Base-by-base conservation (phyloP, 2,329 filamentous ascomycete genomes). In the Teratosphaeria destructans region DNA sequence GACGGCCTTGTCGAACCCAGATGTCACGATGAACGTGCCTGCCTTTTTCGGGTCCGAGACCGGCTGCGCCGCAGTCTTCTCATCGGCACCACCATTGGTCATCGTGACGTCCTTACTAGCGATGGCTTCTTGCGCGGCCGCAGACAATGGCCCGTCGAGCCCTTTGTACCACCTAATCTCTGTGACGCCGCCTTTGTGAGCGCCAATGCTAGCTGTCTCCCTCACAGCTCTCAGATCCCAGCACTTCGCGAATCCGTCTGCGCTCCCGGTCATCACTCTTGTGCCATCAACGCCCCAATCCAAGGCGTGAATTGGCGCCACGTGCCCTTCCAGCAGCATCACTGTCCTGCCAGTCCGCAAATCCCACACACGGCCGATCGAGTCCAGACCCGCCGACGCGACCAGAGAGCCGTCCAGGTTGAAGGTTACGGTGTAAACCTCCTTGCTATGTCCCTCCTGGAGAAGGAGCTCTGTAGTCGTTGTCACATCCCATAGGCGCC, bases 101-200 rank as follows among this genome's bases (percentile, higher is more conserved):
- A 65, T 65, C n/a, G 56, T 62, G 27, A 62, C 56, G 52, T 63
- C 61, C 85, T 16, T 86, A 84, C 60, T 87, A 84, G 4, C 81
- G 0, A 87, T 82, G 7, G 82, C 77, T 1, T 79, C 75, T 49
- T 49, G 43, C 43, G 43, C 43, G 19, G 43, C n/a, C 43, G 85
- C 86, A 43, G 83, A 80, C 6, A 86, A 75, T 3, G 87, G 84
- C 56, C 89, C 88, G 70, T 96, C 92, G 1, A 83, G 77, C 2
- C 94, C 93, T 73, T 94, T 95, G 77, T 88, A 97, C 90, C 94
- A 97, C 63, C 91, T 82, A 63, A 99, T 77, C 73, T 99, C 94
- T 1, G 91, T 94, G 7, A 99, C 92, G 37, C 94, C 88, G 64
- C 90, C 93, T 56, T 85, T 87, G 73, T 99, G 94, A 6, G 94